These are phyloP conservation scores for Laburnicola sp. DNA, from an alignment of 2,329 filamentous ascomycete species.

Conservation along the genomic window DNA sequence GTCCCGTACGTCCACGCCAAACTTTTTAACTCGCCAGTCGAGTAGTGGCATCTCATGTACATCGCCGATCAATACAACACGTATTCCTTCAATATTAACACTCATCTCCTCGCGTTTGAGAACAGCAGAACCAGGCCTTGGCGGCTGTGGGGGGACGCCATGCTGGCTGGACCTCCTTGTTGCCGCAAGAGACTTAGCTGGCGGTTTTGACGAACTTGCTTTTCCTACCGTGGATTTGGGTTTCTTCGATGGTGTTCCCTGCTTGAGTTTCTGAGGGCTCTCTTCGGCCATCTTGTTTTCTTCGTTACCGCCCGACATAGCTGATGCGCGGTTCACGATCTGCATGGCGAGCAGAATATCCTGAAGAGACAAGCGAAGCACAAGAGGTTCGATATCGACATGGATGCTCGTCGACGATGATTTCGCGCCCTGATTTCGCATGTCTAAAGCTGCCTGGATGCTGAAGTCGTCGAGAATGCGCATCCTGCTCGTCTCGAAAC, in stretches of 20 bases:
- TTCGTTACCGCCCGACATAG: slow-evolving; percentile 67
- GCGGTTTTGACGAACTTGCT: slow-evolving; percentile 51
- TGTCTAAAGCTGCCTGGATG: slow-evolving; percentile 84
- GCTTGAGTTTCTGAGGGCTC: slow-evolving; percentile 59
- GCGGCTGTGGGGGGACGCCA: slow-evolving; percentile 60
- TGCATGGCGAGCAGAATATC: slow-evolving; percentile 94
- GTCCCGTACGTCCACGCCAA: slow-evolving; percentile 80
- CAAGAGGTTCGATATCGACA: slow-evolving; percentile 85
- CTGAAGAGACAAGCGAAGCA: slow-evolving; percentile 84
- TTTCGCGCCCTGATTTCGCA: slow-evolving; percentile 61
- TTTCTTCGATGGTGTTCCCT: slow-evolving; percentile 52
- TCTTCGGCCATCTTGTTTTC: slow-evolving; percentile 53
- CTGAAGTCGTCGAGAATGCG: slow-evolving; percentile 97
- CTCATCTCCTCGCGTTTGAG: slow-evolving; percentile 77
- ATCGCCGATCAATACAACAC: slow-evolving; percentile 92
- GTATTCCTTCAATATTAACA: slow-evolving; percentile 83
- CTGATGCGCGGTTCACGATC: slow-evolving; percentile 86
- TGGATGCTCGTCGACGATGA: slow-evolving; percentile 75
- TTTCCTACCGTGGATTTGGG: slow-evolving; percentile 54
- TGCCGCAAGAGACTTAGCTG: slow-evolving; percentile 52
- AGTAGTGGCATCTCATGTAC: slow-evolving; percentile 93
- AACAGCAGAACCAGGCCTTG: slow-evolving; percentile 57
- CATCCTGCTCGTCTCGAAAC: slow-evolving; percentile 85
- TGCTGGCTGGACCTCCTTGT: slow-evolving; percentile 51
- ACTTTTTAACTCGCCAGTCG: slow-evolving; percentile 90